Base-by-base conservation (phyloP, 352 stramenopile species). In the Blastocystis sp. region DNA sequence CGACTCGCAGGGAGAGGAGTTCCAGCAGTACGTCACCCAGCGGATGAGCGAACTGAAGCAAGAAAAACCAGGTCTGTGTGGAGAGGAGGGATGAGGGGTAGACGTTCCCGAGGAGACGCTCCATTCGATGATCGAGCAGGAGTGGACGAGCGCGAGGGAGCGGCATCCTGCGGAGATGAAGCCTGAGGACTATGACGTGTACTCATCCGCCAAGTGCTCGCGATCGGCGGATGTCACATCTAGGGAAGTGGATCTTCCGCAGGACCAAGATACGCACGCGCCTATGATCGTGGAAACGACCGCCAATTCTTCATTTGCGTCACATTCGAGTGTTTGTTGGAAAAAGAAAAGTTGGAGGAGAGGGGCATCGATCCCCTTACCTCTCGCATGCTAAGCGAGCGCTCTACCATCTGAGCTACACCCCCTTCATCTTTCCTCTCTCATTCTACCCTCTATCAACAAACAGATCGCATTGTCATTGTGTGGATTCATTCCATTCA, bases 401-500 rank as follows among this genome's bases (percentile, higher is more conserved):
- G 75, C 75, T 85, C 75, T 85, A 85, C 75, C 75, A 85, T 85
- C 63, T 85, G 75, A 85, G 75, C 75, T 85, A 85, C 57, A 85
- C 75, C 57, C 75, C 75, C 75, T n/a, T n/a, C n/a, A n/a, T 59
- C 29, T 59, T 24, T 32, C 18, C 29, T 59, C 49, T 24, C 9
- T 53, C 29, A 34, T 36, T 67, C 57, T n/a, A 67, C 2, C 7
- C 9, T 16, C 24, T 14, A 34, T 16, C 57, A 38, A 7, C 24
- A 38, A 7, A 67, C 16, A 6, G 24, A 67, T 69, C 57, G 21
- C 14, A 44, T 59, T 59, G 32, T 59, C n/a, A n/a, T n/a, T n/a
- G n/a, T n/a, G n/a, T n/a, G n/a, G n/a, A n/a, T n/a, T n/a, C n/a
- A n/a, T n/a, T n/a, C n/a, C n/a, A n/a, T n/a, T n/a, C n/a, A n/a